These are phyloP conservation scores for Xerophyta viscosa DNA, from an alignment of 106 monocot species.

Conservation along the genomic window DNA sequence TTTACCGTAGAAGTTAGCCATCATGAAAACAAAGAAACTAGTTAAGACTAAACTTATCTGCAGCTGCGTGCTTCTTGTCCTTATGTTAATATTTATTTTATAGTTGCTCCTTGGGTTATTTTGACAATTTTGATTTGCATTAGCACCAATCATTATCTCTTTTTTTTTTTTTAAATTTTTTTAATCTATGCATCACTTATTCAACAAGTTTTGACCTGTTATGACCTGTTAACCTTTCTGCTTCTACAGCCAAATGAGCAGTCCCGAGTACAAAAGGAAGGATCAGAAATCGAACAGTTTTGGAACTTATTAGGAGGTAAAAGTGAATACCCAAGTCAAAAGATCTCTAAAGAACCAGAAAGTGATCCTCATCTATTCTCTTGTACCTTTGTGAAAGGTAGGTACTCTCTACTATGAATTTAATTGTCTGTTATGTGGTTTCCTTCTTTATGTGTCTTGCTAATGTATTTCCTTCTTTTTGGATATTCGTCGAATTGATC, in stretches of 20 bases:
- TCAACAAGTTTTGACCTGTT: no score
- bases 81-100: no score
- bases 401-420: not conserved
- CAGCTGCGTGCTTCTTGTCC: no score
- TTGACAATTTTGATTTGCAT: no score
- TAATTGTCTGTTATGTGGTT: not conserved
- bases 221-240: not conserved
- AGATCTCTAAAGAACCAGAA: conserved; percentile 60
- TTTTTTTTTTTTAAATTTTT: no score
- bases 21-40: no score
- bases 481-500: not conserved
- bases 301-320: conserved; percentile 82
- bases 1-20: no score
- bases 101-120: no score
- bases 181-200: no score
- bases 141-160: no score
- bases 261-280: conserved; percentile 79
- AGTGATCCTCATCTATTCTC: conserved; percentile 74
- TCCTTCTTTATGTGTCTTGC: not conserved
- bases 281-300: conserved; percentile 71
- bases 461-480: no score
- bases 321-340: conserved; percentile 67
- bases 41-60: no score
- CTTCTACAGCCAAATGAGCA: conserved; percentile 70
- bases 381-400: conserved; percentile 63